These are phyloP conservation scores for Russula sp. DNA, from an alignment of 768 basidiomycete species.

Conservation along the genomic window DNA sequence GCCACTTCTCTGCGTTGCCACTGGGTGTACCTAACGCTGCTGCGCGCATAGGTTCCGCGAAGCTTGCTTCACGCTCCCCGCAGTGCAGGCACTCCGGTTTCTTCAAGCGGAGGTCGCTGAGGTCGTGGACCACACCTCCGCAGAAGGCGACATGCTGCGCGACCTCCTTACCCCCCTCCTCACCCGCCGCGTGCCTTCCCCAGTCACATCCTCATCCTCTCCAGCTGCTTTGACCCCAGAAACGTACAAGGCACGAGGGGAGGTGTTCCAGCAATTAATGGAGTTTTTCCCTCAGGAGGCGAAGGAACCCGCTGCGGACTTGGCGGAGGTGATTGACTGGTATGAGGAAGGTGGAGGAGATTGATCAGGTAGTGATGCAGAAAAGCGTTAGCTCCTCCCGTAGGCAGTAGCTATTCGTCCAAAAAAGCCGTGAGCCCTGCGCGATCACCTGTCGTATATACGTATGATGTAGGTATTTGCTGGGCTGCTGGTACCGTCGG, in stretches of 20 bases:
- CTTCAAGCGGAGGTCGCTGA: slow-evolving; percentile 62
- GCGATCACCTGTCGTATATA: neutral
- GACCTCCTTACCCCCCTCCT: slow-evolving; percentile 62
- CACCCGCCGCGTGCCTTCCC: slow-evolving; percentile 30
- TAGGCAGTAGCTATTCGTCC: too few species aligned
- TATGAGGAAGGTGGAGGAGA: slow-evolving; percentile 23
- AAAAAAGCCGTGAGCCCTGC: too few species aligned
- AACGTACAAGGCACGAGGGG: slow-evolving; percentile 57
- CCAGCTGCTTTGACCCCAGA: slow-evolving; percentile 34
- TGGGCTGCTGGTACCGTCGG: too few species aligned
- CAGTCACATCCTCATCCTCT: neutral
- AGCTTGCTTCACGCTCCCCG: slow-evolving; percentile 59
- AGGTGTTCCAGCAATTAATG: slow-evolving; percentile 64
- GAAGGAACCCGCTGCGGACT: slow-evolving; percentile 60
- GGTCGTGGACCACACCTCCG: slow-evolving; percentile 63
- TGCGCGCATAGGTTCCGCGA: slow-evolving; percentile 62
- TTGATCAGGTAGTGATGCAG: neutral
- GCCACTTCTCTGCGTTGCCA: neutral
- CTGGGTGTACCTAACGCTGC: neutral
- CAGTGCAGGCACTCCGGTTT: slow-evolving; percentile 64
- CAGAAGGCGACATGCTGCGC: slow-evolving; percentile 56
- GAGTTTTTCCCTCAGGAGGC: slow-evolving; percentile 54
- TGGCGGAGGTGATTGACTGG: slow-evolving; percentile 57
- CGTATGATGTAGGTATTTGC: too few species aligned
- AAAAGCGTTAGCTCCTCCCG: neutral